A percentile compares a stretch with the other conserved stretches of the same genome.
These are phyloP conservation scores for Orbilia brochopaga DNA, from an alignment of 2,329 filamentous ascomycete genomes.

Conservation along the genomic window DNA sequence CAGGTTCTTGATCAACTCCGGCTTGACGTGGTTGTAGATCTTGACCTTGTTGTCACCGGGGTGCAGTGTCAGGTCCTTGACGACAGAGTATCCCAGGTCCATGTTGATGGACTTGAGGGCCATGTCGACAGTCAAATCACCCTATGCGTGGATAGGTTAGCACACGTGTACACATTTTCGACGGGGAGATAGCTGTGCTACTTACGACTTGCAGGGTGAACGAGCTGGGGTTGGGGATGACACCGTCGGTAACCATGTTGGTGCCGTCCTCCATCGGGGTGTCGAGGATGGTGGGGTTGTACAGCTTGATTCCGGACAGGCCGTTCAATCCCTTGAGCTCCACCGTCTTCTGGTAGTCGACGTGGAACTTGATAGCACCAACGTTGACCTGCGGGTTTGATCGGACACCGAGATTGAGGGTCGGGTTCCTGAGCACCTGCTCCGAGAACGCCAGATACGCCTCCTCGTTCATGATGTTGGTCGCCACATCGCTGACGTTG, in stretches of 20 bases:
- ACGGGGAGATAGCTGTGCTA: constrained; percentile 47
- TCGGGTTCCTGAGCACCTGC: constrained; percentile 63
- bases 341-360: constrained; percentile 66
- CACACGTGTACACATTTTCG: constrained; percentile 1
- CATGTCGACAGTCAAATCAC: constrained; percentile 70
- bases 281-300: constrained; percentile 62
- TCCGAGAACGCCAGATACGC: constrained; percentile 66
- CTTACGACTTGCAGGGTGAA: constrained; percentile 70
- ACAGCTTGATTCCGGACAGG: constrained; percentile 65
- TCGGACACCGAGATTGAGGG: constrained; percentile 62
- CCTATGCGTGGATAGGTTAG: constrained; percentile 58
- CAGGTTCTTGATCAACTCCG: constrained; percentile 61
- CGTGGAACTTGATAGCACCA: constrained; percentile 61
- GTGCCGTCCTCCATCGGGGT: constrained; percentile 59
- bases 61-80: constrained; percentile 66
- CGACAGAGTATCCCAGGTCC: constrained; percentile 65
- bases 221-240: constrained; percentile 69
- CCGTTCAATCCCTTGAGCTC: constrained; percentile 63
- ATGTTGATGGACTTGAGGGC: constrained; percentile 63
- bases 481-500: constrained; percentile 63
- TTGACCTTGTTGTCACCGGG: constrained; percentile 67
- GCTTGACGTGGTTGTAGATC: constrained; percentile 64
- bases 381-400: constrained; percentile 65
- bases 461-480: constrained; percentile 60
- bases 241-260: constrained; percentile 68